These are phyloP conservation scores for Athelia sp. DNA, from an alignment of 1,284 basidiomycete genomes.

Conservation along the genomic window DNA sequence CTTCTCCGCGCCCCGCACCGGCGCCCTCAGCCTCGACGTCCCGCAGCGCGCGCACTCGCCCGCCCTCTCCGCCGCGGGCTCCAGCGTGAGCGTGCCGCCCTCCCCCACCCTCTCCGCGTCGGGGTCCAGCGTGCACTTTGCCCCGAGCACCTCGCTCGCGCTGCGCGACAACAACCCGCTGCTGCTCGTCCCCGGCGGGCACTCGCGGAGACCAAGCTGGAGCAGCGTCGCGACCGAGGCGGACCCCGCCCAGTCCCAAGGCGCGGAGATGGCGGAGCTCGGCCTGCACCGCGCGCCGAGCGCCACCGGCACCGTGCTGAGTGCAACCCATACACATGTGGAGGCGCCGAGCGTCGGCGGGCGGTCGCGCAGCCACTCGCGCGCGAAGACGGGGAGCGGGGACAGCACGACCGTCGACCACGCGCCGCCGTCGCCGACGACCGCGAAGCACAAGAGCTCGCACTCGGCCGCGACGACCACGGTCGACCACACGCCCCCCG, in stretches of 20 bases:
- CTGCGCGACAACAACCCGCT: slow-evolving; percentile 65
- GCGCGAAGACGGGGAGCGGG: slow-evolving; percentile 3
- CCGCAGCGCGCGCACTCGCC: slow-evolving; percentile 28
- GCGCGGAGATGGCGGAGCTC: slow-evolving; percentile 14
- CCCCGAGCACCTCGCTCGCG: slow-evolving; percentile 41
- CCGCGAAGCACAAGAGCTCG: no score
- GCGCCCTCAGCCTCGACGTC: slow-evolving; percentile 14
- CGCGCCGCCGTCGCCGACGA: slow-evolving; percentile 9
- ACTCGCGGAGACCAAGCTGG: slow-evolving; percentile 47
- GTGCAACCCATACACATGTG: slow-evolving; percentile 27
- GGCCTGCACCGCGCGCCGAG: slow-evolving; percentile 20
- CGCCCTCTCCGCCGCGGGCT: slow-evolving; percentile 30
- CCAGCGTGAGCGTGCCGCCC: slow-evolving; percentile 40
- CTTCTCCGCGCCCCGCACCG: not conserved
- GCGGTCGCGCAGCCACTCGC: slow-evolving; percentile 18
- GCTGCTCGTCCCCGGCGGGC: slow-evolving; percentile 48
- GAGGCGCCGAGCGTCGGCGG: slow-evolving; percentile 26
- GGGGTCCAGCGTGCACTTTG: slow-evolving; percentile 43
- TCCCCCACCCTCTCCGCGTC: slow-evolving; percentile 70
- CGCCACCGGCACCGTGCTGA: slow-evolving; percentile 22
- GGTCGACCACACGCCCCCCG: no score
- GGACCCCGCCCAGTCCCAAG: slow-evolving; percentile 27
- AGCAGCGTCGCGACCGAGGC: slow-evolving; percentile 37
- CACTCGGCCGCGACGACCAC: no score
- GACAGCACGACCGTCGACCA: not conserved